These are phyloP conservation scores for Lachancea quebecensis DNA, from an alignment of 805 yeast species.

Conservation along the genomic window DNA sequence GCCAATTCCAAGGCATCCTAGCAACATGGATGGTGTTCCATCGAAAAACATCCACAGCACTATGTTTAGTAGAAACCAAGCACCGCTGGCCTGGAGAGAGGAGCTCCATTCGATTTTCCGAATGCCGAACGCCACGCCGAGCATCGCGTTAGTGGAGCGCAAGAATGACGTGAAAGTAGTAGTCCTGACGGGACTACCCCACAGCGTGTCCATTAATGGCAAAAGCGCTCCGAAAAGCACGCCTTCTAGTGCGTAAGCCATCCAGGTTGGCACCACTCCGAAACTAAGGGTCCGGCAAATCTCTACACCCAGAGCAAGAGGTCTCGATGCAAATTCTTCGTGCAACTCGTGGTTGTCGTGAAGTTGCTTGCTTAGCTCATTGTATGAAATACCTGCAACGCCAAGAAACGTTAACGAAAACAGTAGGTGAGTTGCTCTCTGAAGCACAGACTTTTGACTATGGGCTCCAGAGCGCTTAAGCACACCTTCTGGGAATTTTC, in stretches of 20 bases:
- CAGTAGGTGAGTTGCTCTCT: constrained; percentile 4
- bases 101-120: constrained; percentile 65
- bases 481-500: constrained; percentile 7
- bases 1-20: constrained; percentile 31
- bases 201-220: constrained; percentile 36
- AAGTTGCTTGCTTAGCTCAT: constrained; percentile 45
- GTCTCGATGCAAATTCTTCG: constrained; percentile 36
- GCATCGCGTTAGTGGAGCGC: constrained; percentile 42
- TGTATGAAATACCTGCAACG: constrained; percentile 45
- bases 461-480: constrained; percentile 3
- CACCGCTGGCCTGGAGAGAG: constrained; percentile 53
- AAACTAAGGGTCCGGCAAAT: constrained; percentile 16
- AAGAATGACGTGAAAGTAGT: constrained; percentile 16
- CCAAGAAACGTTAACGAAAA: constrained; percentile 28
- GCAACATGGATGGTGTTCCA: constrained; percentile 48
- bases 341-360: constrained; percentile 44
- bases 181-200: constrained; percentile 10
- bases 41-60: constrained; percentile 63
- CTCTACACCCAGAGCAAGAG: constrained; percentile 34
- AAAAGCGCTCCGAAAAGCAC: constrained; percentile 48
- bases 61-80: constrained; percentile 58
- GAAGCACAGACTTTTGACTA: constrained; percentile 1
- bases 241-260: constrained; percentile 44
- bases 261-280: constrained; percentile 21
- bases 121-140: constrained; percentile 67